A percentile compares a stretch with the other conserved stretches of the same genome.
phyloP scores from a whole-genome alignment of 129 eudicot species.

The Deinandra increscens region DNA sequence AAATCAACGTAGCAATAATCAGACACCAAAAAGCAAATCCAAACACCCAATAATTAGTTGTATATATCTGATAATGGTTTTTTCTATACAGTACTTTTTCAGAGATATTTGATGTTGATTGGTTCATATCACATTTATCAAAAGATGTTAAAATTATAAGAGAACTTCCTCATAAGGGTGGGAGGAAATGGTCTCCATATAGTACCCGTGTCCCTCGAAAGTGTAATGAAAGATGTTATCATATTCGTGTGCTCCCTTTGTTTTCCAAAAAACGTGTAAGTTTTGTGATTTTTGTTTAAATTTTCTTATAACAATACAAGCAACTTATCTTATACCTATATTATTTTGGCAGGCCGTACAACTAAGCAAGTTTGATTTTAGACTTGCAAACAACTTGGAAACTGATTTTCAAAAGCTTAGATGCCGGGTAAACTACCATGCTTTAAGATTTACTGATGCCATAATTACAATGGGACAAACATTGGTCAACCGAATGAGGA shows the following conservation, averaged over 20 bases:
- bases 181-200: constrained; percentile 60
- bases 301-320: background rate
- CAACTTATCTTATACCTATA: constrained; percentile 4
- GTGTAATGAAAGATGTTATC: constrained; percentile 77
- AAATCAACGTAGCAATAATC: background rate
- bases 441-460: constrained; percentile 68
- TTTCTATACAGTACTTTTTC: constrained; percentile 67
- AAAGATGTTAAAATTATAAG: constrained; percentile 72
- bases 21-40: background rate
- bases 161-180: constrained; percentile 73
- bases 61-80: constrained; percentile 16
- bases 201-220: constrained; percentile 90
- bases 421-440: constrained; percentile 85
- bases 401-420: constrained; percentile 76
- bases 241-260: constrained; percentile 64
- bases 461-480: constrained; percentile 69
- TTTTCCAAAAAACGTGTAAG: constrained; percentile 78
- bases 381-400: constrained; percentile 71
- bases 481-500: constrained; percentile 72
- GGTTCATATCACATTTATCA: constrained; percentile 78
- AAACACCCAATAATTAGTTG: background rate
- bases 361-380: constrained; percentile 78
- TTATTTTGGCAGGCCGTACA: constrained; percentile 64
- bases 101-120: constrained; percentile 83
- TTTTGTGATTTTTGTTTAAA: background rate